Base-by-base conservation (phyloP, 495 filamentous ascomycete genomes). In the Neurospora africana region DNA sequence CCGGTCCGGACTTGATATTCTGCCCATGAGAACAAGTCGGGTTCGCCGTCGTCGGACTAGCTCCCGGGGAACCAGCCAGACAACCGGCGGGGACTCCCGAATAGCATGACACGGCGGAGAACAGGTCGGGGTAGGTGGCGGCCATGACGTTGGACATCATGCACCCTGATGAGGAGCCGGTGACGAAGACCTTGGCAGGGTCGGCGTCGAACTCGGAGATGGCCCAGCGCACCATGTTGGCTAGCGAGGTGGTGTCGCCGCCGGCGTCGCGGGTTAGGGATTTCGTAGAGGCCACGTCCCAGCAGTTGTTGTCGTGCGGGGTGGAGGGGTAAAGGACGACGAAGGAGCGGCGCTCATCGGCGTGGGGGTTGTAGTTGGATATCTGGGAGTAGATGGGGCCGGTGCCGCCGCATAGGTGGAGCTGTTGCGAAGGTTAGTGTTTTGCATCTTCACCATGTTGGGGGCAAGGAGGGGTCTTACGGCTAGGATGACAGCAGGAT, bases 151-250 rank as follows among this genome's bases (percentile, higher is more conserved):
- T 83, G 68, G 85, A 83, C 85, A 87, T 87, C 82, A 86, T 86
- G 65, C 81, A 84, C 0, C 84, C 86, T 0, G 86, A 87, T 7
- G 82, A 84, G 4, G 78, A 80, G 38, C 84, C 85, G 9, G 81
- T 83, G 21, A 83, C 83, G 58, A 80, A 87, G 40, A 87, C 78
- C 65, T 81, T 83, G 70, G 75, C 73, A 0, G 81, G 72, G 74
- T 87, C 84, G 30, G 79, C 84, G 33, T 78, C 77, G 78, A 85
- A 87, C n/a, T 80, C 80, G 10, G 73, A 27, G 47, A 84, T 78
- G 27, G 83, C 78, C 76, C 83, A 87, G 35, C 78, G 81, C 35
- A 87, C 58, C 86, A 90, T 89, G 77, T 83, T 86, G 53, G 82
- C 83, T 65, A 88, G 83, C 11, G 83, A 81, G 44, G 80, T 79